Base-by-base conservation (phyloP, 345 rosid species). In the Eucalyptus brandiana region DNA sequence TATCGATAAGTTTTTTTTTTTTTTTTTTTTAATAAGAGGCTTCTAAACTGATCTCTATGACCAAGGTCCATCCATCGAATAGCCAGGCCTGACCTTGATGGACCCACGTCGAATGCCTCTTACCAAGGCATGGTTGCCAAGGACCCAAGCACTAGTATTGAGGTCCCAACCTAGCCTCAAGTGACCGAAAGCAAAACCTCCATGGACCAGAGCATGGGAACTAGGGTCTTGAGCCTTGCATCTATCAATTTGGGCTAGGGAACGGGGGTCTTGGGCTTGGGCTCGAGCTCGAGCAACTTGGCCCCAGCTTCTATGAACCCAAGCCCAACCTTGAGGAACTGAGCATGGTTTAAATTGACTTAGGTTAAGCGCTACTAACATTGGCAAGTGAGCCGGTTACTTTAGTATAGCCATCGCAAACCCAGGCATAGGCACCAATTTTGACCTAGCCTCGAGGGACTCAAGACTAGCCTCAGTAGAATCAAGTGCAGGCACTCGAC, bases 401-500 rank as follows among this genome's bases (percentile, higher is more conserved):
- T 58, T 11, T 11, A 58, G n/a, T 58, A 58, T 58, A 58, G 67
- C n/a, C 0, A 0, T 26, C 0, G 2, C 1, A 0, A 12, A 58
- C 7, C 8, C 0, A 5, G 0, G 65, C 4, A 58, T 26, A 16
- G n/a, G 67, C 67, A 58, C 2, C 67, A 11, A 28, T 58, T 0
- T 58, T 12, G 30, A 28, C 15, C 30, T 58, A 12, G 30, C 30
- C 65, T 58, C 1, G 3, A 12, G 65, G n/a, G n/a, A 58, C 65
- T 58, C 3, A 12, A 11, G 14, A 28, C 14, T 12, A 5, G 65
- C 65, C 15, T 58, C 0, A 12, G 2, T 58, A 58, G n/a, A 58
- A 12, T 26, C 3, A 28, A 26, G 14, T 28, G 13, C 0, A 3
- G 4, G 23, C 54, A 51, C n/a, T 12, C 1, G 1, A 28, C n/a